Evolutionary conservation across 768 basidiomycete genomes (phyloP).

Genomic region (Hemileccinum rubropunctum): DNA sequence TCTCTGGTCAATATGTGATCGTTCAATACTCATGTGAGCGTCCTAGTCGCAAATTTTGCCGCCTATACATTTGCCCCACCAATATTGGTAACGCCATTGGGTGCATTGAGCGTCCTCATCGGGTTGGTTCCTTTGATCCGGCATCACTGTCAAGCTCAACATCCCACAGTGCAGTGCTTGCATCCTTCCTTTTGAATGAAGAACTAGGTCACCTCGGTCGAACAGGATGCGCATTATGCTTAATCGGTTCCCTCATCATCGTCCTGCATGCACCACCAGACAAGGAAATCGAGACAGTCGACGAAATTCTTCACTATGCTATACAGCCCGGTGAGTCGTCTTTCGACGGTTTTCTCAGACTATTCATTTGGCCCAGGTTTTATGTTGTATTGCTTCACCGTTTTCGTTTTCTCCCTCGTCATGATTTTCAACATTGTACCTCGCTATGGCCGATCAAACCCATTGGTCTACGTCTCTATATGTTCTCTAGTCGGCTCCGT

Average conservation of each 20-base stretch:
- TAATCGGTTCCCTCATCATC: slow-evolving; percentile 89
- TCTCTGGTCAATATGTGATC: slow-evolving; percentile 1
- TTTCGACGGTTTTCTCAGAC: background rate
- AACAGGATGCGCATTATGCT: slow-evolving; percentile 78
- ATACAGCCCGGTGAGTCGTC: slow-evolving; percentile 74
- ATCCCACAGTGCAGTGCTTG: slow-evolving; percentile 76
- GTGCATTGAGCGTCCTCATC: slow-evolving; percentile 92
- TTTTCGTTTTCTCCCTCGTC: slow-evolving; percentile 73
- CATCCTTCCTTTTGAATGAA: slow-evolving; percentile 90
- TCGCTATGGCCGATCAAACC: slow-evolving; percentile 81
- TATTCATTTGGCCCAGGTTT: slow-evolving; percentile 59
- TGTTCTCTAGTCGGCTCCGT: slow-evolving; percentile 95
- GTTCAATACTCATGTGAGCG: background rate
- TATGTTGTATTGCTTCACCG: slow-evolving; percentile 84
- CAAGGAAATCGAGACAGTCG: slow-evolving; percentile 88
- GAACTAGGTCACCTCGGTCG: slow-evolving; percentile 91
- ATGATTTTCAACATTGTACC: slow-evolving; percentile 90
- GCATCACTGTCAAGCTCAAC: slow-evolving; percentile 6
- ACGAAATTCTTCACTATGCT: slow-evolving; percentile 91
- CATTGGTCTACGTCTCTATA: slow-evolving; percentile 91
- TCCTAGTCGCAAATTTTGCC: slow-evolving; percentile 81
- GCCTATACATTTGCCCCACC: slow-evolving; percentile 98
- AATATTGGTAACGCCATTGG: slow-evolving; percentile 97
- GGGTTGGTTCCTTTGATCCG: slow-evolving; percentile 55
- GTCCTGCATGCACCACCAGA: slow-evolving; percentile 97